These are phyloP conservation scores for Corymbia citriodora DNA, from an alignment of 441 rosid genomes.

Conservation along the genomic window DNA sequence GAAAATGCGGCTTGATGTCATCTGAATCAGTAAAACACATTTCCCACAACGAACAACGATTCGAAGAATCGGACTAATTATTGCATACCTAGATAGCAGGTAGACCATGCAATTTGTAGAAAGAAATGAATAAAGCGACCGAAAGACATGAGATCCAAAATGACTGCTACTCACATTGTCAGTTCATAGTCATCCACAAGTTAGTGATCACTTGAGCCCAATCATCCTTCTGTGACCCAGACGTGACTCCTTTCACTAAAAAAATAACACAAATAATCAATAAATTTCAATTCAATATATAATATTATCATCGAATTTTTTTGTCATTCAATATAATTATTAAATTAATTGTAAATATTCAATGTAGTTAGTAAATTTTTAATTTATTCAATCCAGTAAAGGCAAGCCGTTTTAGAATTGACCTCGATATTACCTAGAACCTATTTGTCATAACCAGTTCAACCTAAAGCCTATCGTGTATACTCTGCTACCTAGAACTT, in stretches of 20 bases:
- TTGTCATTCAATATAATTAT: no score
- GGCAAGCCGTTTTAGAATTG: no score
- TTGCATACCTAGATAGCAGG: neutral
- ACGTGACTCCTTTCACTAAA: neutral
- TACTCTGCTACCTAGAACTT: no score
- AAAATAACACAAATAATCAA: neutral
- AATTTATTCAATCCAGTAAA: rapidly evolving
- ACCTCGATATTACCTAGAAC: rapidly evolving
- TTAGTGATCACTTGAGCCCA: neutral
- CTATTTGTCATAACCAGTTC: rapidly evolving
- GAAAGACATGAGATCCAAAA: neutral
- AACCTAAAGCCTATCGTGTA: no score
- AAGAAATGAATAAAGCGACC: neutral
- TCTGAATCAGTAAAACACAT: neutral
- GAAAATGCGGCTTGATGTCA: neutral
- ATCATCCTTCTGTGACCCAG: neutral
- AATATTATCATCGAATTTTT: no score
- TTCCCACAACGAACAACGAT: neutral
- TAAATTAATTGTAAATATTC: no score
- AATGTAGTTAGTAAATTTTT: no score
- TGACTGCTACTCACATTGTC: neutral
- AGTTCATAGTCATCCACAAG: neutral
- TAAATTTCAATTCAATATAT: no score
- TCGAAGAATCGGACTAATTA: neutral
- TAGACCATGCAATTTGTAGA: neutral